phyloP scores from a whole-genome alignment of 1,284 basidiomycete species.

The Erythrobasidium hasegawianum region DNA sequence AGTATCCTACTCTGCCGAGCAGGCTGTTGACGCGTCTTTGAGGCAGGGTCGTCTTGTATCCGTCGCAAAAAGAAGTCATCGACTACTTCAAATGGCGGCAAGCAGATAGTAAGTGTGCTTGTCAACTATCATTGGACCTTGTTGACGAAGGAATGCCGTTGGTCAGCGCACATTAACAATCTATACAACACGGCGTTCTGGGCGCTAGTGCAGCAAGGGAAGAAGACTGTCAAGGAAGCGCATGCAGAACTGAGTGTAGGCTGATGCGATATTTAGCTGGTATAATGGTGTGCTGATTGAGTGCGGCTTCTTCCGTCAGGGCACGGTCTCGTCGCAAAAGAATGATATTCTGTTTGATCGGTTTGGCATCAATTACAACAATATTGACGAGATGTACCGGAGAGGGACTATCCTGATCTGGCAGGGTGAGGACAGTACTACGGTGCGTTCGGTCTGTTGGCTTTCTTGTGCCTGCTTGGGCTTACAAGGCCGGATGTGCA shows the following conservation, averaged over 20 bases:
- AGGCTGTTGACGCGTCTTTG: not conserved
- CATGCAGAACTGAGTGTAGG: slow-evolving; percentile 54
- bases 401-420: slow-evolving; percentile 84
- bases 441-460: too few relatives aligned
- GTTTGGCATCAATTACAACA: slow-evolving; percentile 86
- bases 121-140: too few relatives aligned
- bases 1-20: not conserved
- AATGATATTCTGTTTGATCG: slow-evolving; percentile 80
- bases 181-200: slow-evolving; percentile 95
- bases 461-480: too few relatives aligned
- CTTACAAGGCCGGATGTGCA: too few relatives aligned
- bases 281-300: too few relatives aligned
- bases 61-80: slow-evolving; percentile 64
- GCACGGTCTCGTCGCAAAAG: slow-evolving; percentile 81
- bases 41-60: slow-evolving; percentile 70
- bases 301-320: slow-evolving; percentile 58
- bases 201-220: slow-evolving; percentile 80
- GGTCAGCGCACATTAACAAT: slow-evolving; percentile 94
- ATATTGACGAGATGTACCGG: slow-evolving; percentile 65
- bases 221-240: slow-evolving; percentile 71
- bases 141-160: not conserved
- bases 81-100: slow-evolving; percentile 97
- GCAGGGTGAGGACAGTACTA: slow-evolving; percentile 51
- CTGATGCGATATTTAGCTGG: too few relatives aligned
- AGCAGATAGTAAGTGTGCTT: slow-evolving; percentile 70